Base-by-base conservation (phyloP, 148 eudicot genomes). In the Nyssa sinensis region DNA sequence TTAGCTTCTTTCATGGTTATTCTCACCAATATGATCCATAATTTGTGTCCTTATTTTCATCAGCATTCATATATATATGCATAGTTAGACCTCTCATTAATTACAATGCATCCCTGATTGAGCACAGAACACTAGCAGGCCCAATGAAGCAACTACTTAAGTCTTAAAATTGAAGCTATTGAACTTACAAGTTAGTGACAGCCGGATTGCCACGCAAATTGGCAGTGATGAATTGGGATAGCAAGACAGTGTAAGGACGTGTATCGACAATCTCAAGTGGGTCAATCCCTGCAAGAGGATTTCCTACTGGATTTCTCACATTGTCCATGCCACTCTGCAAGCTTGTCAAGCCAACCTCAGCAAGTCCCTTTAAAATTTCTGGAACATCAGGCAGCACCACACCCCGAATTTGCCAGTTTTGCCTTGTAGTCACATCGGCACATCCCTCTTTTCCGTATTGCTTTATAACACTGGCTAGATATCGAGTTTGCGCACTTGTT, bases 291-390 rank as follows among this genome's bases (percentile, higher is more conserved):
- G 99, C 99, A 72, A 95, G 83, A 29, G 96, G 93, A 41, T 92
- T 95, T 0, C 99, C 99, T 3, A 95, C 99, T 1, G 99, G 97
- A 74, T 95, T 95, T 70, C 99, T 79, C 16, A 88, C 99, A 72
- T 89, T 95, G 88, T 95, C 99, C 99, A 95, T 95, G 0, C 99
- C 99, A 70, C 99, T 95, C 79, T 95, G 99, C 51, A 95, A 81
- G 82, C 97, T 90, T 1, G 94, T 95, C 67, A 95, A 82, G 17
- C 97, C 99, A 34, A 95, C 99, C 11, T 83, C 76, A 2, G 79
- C 87, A 1, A 95, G 87, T 7, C 99, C 99, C 75, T 90, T 84
- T 9, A 95, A 34, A 27, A 95, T 95, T 31, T 90, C 91, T 0
- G 97, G 99, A 59, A 95, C 99, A 75, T 95, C 99, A 1, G 91